Evolutionary conservation across 805 yeast genomes (phyloP).

Genomic region (Tetrapisispora phaffii): DNA sequence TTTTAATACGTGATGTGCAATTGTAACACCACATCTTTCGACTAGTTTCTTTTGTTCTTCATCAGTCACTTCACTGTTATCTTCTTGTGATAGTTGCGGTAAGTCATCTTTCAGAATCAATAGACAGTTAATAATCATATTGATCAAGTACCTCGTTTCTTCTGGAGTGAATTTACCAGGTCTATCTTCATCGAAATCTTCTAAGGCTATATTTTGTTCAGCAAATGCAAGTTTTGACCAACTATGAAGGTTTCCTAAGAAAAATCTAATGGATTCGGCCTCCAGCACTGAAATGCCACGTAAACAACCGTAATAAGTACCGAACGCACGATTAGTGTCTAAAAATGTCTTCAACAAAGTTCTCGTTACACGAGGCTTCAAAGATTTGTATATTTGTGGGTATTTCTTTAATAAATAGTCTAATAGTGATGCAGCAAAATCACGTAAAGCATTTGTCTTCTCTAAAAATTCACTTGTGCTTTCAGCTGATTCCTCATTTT

Average conservation of each 20-base stretch:
- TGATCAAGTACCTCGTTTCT: conserved; percentile 41
- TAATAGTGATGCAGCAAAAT: conserved; percentile 75
- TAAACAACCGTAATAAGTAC: conserved; percentile 88
- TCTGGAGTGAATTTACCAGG: conserved; percentile 30
- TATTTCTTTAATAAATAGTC: conserved; percentile 69
- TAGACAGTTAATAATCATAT: conserved; percentile 47
- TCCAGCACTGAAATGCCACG: conserved; percentile 79
- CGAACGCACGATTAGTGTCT: conserved; percentile 72
- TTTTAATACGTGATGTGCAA: conserved; percentile 41
- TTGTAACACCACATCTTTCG: conserved; percentile 50
- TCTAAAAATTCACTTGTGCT: conserved; percentile 30
- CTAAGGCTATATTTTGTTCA: conserved; percentile 20
- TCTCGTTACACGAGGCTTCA: conserved; percentile 88
- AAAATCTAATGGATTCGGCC: conserved; percentile 73
- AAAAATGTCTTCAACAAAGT: conserved; percentile 85
- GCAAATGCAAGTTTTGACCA: conserved; percentile 62
- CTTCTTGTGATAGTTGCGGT: conserved; percentile 26
- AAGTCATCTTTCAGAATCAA: conserved; percentile 34
- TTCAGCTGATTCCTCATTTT: conserved; percentile 21
- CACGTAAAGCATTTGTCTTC: conserved; percentile 56
- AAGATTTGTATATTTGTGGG: conserved; percentile 77
- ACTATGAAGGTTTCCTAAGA: conserved; percentile 72
- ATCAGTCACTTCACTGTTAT: conserved; percentile 32
- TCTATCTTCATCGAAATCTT: conserved; percentile 11
- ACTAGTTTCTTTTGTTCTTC: conserved; percentile 36